These are phyloP conservation scores for Carallia pectinifolia DNA, from an alignment of 345 rosid species.

Conservation along the genomic window DNA sequence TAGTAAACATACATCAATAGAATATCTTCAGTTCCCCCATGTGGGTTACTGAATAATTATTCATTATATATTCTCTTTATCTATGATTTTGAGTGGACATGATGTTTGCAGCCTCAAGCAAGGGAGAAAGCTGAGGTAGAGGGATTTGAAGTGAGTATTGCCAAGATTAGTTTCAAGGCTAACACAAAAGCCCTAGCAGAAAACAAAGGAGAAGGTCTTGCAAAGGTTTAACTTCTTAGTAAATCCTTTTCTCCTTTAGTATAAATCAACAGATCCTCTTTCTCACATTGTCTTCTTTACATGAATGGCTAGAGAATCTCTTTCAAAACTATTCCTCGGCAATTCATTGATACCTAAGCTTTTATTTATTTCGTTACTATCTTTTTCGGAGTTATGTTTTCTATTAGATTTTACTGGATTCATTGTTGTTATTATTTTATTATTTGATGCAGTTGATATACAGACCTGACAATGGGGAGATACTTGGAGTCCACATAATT, in stretches of 20 bases:
- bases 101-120: constrained; percentile 80
- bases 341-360: neutral
- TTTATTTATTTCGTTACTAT: neutral
- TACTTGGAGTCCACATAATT: constrained; percentile 93
- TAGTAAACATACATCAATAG: too few relatives aligned
- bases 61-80: neutral
- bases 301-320: neutral
- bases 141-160: constrained; percentile 84
- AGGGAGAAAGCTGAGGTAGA: constrained; percentile 89
- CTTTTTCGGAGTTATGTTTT: neutral
- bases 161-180: constrained; percentile 97
- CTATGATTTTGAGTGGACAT: constrained; percentile 13
- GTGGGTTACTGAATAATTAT: neutral
- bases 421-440: neutral
- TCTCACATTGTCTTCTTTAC: neutral
- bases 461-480: constrained; percentile 95
- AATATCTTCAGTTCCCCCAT: neutral
- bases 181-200: constrained; percentile 98
- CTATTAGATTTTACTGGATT: neutral
- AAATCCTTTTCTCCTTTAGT: constrained; percentile 2
- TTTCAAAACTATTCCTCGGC: neutral
- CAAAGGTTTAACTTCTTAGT: constrained; percentile 58
- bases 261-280: constrained; percentile 3
- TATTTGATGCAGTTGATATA: constrained; percentile 72
- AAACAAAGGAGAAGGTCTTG: constrained; percentile 97